Evolutionary conservation across 768 basidiomycete species (phyloP), one percentile per base, ranked within the genome.

Genomic region (Psilocybe sp.): DNA sequence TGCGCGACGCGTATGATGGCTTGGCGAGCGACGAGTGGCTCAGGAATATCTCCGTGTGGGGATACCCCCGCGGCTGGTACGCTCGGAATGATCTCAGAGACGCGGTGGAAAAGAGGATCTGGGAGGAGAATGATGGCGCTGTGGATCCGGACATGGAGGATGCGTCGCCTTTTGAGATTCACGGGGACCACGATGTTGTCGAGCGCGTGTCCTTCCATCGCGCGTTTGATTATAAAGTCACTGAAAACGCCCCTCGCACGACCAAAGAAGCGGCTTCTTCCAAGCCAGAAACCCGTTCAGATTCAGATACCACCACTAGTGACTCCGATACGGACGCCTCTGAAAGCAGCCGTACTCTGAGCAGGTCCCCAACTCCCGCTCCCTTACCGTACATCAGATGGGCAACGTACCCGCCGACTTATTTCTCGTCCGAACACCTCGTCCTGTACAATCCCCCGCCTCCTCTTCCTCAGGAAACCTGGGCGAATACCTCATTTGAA

Each of bases 1-100:
- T 89, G 20, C 23, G 42, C 42, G 41, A 32, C 23, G 78, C 73
- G 13, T 53, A 50, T 20, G 49, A 60, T 36, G 55, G 57, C 35
- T 63, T 69, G 2, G 23, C 23, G 23, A 28, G 23, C 23, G 74
- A 71, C 4, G 71, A 76, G 31, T 87, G 85, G 82, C 71, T 89
- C 37, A 70, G 60, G 39, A 81, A 81, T 40, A 89, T 91, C 62
- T 71, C 81, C 20, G 57, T 69, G 35, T 89, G 86, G 86, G 89
- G 89, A 0, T 91, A 89, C 60, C 89, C 89, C n/a, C 76, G 73
- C 12, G 89, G 89, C 0, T 91, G 87, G 85, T 60, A 76, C 16
- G 64, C 70, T 42, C 53, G 54, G 10, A 55, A 46, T 44, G 81
- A 90, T 60, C 89, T 88, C 6, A 74, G 73, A 48, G 70, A 79